These are phyloP conservation scores for Camellia japonica DNA, from an alignment of 148 eudicot genomes.

Conservation along the genomic window DNA sequence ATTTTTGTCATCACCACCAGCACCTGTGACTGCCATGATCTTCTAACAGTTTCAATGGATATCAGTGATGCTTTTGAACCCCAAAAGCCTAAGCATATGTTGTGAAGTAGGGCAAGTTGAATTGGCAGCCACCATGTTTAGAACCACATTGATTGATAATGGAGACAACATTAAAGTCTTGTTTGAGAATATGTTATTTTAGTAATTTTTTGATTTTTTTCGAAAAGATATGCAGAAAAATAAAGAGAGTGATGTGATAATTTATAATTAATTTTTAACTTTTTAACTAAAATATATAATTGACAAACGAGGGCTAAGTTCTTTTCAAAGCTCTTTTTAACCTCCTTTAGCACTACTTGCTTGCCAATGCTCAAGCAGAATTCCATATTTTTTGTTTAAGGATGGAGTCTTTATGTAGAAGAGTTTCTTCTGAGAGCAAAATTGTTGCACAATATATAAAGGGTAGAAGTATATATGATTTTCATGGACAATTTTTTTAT, in stretches of 20 bases:
- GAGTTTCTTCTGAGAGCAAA: not conserved
- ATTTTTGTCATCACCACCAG: not conserved
- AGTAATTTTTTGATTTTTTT: not conserved
- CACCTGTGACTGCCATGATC: not conserved
- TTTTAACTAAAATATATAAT: not conserved
- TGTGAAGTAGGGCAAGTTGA: not conserved
- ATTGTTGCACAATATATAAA: too few relatives aligned
- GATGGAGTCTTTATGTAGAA: too few relatives aligned
- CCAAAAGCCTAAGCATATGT: not conserved
- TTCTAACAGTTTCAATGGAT: not conserved
- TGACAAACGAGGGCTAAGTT: too few relatives aligned
- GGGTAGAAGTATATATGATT: not conserved
- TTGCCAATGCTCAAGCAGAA: too few relatives aligned
- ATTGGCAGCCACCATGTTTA: constrained; percentile 4
- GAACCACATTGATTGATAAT: not conserved
- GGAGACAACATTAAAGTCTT: not conserved
- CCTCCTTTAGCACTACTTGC: too few relatives aligned
- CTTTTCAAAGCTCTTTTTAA: too few relatives aligned
- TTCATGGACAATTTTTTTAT: too few relatives aligned
- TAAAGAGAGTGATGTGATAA: too few relatives aligned
- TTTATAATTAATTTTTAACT: too few relatives aligned
- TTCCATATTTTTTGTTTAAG: too few relatives aligned
- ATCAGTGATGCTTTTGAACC: not conserved
- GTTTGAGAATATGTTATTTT: too few relatives aligned
- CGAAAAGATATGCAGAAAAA: not conserved